Evolutionary conservation across 352 stramenopile genomes (phyloP).

Genomic region (Globisporangium takayamanum): DNA sequence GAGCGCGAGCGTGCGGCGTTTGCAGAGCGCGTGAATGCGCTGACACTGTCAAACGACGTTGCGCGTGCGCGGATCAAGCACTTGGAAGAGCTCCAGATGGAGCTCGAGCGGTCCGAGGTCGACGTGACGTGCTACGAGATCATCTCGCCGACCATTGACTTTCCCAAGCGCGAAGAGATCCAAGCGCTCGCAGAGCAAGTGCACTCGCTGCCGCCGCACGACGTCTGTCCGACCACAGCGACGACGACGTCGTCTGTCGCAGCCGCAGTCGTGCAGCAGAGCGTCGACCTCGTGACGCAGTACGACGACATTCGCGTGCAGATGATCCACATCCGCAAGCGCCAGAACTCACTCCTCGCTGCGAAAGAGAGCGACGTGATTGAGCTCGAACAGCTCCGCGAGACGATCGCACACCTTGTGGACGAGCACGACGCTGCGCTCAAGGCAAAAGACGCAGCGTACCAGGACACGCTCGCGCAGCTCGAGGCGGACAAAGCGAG

Average conservation of each 20-base stretch:
- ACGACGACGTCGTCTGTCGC: not conserved
- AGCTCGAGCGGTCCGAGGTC: conserved; percentile 29
- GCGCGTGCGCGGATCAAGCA: conserved; percentile 22
- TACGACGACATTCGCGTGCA: conserved; percentile 17
- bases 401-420: conserved; percentile 12
- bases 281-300: conserved; percentile 7
- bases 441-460: conserved; percentile 6
- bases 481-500: conserved; percentile 9
- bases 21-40: conserved; percentile 14
- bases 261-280: not conserved
- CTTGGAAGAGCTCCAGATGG: conserved; percentile 30
- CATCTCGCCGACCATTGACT: conserved; percentile 39
- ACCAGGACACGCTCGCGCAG: not conserved
- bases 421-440: conserved; percentile 9
- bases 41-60: conserved; percentile 17
- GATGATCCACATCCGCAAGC: conserved; percentile 19
- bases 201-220: conserved; percentile 6
- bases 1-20: conserved; percentile 9
- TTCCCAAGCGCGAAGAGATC: conserved; percentile 40
- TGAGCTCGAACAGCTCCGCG: conserved; percentile 14
- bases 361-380: conserved; percentile 15
- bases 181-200: conserved; percentile 12
- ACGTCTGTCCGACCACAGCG: not conserved
- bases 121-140: conserved; percentile 39
- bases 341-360: conserved; percentile 14